A percentile compares a stretch with the other conserved stretches of the same genome.
phyloP scores from a whole-genome alignment of 495 filamentous ascomycete genomes.

The Penicillium flavigenum region DNA sequence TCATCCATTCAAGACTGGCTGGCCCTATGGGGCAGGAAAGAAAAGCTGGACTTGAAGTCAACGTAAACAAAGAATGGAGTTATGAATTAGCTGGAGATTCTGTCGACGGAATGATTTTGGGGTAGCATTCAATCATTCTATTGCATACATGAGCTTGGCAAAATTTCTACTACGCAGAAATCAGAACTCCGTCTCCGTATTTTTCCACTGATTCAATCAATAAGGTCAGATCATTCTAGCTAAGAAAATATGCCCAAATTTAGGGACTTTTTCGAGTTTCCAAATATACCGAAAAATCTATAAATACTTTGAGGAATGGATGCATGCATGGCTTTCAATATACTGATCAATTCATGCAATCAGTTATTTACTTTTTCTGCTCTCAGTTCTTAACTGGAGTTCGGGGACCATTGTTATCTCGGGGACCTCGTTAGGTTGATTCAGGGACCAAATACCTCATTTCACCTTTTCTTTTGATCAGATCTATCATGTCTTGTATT shows the following conservation, averaged over 20 bases:
- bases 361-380: background rate
- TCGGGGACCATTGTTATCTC: background rate
- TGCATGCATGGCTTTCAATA: background rate
- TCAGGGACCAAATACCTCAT: background rate
- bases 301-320: background rate
- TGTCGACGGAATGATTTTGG: slow-evolving; percentile 1
- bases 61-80: slow-evolving; percentile 4
- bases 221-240: background rate
- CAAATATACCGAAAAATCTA: background rate
- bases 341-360: background rate
- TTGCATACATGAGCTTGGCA: slow-evolving; percentile 1
- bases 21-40: slow-evolving; percentile 19
- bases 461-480: background rate
- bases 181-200: background rate
- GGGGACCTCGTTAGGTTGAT: background rate
- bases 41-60: slow-evolving; percentile 24
- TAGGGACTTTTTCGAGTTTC: background rate
- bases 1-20: slow-evolving; percentile 23
- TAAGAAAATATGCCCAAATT: background rate
- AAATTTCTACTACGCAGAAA: background rate
- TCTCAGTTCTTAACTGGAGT: background rate
- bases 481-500: background rate
- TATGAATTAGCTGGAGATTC: background rate
- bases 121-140: slow-evolving; percentile 2
- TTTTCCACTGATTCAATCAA: slow-evolving; percentile 3